These are phyloP conservation scores for Colletotrichum simmondsii DNA, from an alignment of 2,329 filamentous ascomycete species.

Conservation along the genomic window DNA sequence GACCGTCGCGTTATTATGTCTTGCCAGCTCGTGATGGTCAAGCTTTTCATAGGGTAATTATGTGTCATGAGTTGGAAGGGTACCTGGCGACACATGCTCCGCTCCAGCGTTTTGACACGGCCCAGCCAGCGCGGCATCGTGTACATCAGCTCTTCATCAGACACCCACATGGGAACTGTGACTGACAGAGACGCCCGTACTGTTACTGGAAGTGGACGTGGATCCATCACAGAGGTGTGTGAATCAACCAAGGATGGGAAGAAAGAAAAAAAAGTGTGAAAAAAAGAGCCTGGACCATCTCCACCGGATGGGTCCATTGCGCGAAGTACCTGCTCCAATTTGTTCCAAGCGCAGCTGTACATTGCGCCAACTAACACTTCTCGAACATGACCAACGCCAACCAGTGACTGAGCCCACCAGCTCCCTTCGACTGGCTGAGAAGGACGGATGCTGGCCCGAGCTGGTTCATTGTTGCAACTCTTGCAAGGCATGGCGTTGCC, in stretches of 20 bases:
- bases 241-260: neutral
- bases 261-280: neutral
- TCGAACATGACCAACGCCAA: conserved; percentile 10
- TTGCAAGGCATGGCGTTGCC: neutral
- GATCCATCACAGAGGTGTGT: conserved; percentile 5
- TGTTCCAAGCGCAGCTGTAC: conserved; percentile 1
- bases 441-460: neutral
- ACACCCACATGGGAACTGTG: neutral
- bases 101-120: conserved; percentile 28
- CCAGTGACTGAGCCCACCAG: neutral
- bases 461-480: neutral
- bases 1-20: conserved; percentile 34
- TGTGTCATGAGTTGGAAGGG: conserved; percentile 44
- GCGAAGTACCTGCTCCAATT: neutral
- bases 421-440: conserved; percentile 8
- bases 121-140: neutral
- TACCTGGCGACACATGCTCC: conserved; percentile 30
- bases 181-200: neutral
- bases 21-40: conserved; percentile 40
- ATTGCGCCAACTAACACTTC: conserved; percentile 3
- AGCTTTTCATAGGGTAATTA: conserved; percentile 49
- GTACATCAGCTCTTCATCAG: neutral
- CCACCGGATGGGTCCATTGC: conserved; percentile 8
- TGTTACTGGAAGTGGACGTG: neutral
- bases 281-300: conserved; percentile 21